phyloP scores from a whole-genome alignment of 2,329 filamentous ascomycete species.

The Shiraia bambusicola region DNA sequence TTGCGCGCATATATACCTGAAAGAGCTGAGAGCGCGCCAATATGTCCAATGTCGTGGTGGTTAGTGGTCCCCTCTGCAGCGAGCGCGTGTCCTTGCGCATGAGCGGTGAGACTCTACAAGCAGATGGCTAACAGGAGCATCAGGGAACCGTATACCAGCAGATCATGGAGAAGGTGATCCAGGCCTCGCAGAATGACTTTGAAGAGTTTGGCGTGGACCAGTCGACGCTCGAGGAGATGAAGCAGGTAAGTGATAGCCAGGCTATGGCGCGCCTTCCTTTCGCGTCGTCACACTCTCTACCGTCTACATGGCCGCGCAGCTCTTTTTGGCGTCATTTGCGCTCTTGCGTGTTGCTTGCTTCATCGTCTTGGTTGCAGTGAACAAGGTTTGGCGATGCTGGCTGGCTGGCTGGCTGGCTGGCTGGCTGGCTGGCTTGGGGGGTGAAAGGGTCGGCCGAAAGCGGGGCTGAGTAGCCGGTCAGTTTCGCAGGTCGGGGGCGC shows the following conservation, averaged over 20 bases:
- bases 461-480: conserved; percentile 46
- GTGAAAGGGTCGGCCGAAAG: conserved; percentile 43
- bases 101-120: conserved; percentile 17
- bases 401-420: conserved; percentile 31
- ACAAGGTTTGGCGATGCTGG: conserved; percentile 20
- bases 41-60: conserved; percentile 45
- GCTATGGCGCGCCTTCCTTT: conserved; percentile 10
- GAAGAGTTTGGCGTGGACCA: conserved; percentile 94
- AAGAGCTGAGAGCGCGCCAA: conserved; percentile 16
- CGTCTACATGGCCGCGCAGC: conserved; percentile 10
- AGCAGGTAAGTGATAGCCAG: conserved; percentile 66
- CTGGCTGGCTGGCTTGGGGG: conserved; percentile 31
- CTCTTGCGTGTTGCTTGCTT: conserved; percentile 5
- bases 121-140: conserved; percentile 30
- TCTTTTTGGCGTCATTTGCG: conserved; percentile 7
- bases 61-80: conserved; percentile 30
- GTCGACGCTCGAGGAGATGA: conserved; percentile 80
- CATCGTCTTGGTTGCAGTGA: conserved; percentile 21
- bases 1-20: conserved; percentile 20
- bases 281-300: conserved; percentile 16
- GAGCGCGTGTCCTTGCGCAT: conserved; percentile 15
- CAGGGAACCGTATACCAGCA: conserved; percentile 80
- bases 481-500: conserved; percentile 43
- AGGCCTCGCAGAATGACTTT: conserved; percentile 81
- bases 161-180: conserved; percentile 74